Conservation (phyloP, 208 protist species). For the Leishmania tarentolae region DNA sequence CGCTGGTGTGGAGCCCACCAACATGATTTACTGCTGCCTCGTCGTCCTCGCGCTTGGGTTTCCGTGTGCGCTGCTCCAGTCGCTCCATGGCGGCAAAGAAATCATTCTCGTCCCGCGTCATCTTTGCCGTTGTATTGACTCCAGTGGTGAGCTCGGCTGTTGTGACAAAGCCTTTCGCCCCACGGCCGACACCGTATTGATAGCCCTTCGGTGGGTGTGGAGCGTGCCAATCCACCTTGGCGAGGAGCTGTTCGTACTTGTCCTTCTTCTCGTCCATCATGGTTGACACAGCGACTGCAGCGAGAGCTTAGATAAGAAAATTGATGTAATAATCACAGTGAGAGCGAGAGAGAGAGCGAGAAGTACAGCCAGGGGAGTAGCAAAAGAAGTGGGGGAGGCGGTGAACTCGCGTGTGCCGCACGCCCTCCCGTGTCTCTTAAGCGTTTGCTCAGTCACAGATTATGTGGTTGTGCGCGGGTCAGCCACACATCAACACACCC, state of each 20-base stretch:
- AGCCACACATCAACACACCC: background rate
- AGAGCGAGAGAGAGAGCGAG: background rate
- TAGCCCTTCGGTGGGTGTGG: slow-evolving; percentile 74
- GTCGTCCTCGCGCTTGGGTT: slow-evolving; percentile 11
- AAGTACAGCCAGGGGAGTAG: background rate
- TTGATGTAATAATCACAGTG: background rate
- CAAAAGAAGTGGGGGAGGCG: background rate
- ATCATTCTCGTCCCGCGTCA: slow-evolving; percentile 48
- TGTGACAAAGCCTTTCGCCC: slow-evolving; percentile 74
- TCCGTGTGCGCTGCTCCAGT: slow-evolving; percentile 44
- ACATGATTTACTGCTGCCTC: background rate
- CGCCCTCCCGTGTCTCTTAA: background rate
- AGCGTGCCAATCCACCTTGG: slow-evolving; percentile 78
- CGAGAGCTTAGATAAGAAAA: background rate
- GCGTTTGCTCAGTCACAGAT: background rate
- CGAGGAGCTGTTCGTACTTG: slow-evolving; percentile 78
- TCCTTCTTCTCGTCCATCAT: slow-evolving; percentile 34
- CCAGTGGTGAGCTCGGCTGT: slow-evolving; percentile 70
- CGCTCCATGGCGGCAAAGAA: slow-evolving; percentile 57
- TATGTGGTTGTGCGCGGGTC: background rate
- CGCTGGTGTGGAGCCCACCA: background rate
- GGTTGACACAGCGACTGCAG: background rate
- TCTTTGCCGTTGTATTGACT: slow-evolving; percentile 22
- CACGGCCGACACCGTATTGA: slow-evolving; percentile 75
- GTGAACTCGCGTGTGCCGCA: background rate